Conservation (phyloP, 495 filamentous ascomycete species). For the Baudoinia panamericana region DNA sequence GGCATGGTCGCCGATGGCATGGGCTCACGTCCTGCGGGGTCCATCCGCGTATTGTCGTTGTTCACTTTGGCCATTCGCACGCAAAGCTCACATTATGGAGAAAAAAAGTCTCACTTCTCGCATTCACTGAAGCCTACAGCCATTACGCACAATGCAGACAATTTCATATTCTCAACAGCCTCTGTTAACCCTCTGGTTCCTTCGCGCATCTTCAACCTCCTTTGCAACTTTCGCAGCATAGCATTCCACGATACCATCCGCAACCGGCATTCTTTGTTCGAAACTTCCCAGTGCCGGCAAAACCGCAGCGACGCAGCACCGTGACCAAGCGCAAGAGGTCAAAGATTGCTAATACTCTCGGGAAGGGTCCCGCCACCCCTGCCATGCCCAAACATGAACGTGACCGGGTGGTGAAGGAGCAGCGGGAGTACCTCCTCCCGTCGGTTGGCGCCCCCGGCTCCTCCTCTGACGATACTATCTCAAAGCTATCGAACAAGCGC, state of each 20-base stretch:
- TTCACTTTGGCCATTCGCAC: no score
- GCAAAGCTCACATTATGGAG: no score
- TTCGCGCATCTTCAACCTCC: no score
- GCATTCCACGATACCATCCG: no score
- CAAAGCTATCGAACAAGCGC: background rate
- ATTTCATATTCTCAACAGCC: no score
- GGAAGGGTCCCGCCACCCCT: background rate
- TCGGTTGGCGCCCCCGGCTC: background rate
- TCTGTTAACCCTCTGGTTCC: no score
- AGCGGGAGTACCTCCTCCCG: conserved; percentile 5
- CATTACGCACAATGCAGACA: no score
- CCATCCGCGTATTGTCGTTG: no score
- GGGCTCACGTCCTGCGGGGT: no score
- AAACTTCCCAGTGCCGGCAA: background rate
- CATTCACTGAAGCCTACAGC: background rate
- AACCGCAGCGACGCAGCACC: background rate
- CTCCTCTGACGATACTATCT: background rate
- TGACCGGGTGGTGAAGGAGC: background rate
- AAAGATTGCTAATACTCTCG: background rate
- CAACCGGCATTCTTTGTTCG: background rate
- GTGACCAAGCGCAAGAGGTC: conserved; percentile 1
- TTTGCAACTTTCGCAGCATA: no score
- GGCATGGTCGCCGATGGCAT: no score
- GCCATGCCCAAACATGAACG: background rate
- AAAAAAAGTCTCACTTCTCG: no score